Conservation (phyloP, 2,329 filamentous ascomycete genomes). For the Graphilbum ipis-grandicollis region DNA sequence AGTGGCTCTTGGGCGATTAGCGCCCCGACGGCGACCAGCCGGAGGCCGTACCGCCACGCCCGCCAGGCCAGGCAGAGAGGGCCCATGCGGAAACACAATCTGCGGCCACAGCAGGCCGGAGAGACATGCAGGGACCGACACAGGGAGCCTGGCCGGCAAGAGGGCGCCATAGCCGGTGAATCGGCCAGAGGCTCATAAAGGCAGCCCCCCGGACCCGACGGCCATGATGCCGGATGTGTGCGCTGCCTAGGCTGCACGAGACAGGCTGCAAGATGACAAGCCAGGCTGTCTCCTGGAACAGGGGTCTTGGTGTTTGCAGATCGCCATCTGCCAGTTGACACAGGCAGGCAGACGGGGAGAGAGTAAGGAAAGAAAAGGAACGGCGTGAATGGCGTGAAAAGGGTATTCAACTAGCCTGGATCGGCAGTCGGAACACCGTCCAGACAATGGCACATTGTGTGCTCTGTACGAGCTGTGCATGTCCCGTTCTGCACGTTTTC, state of each 20-base stretch:
- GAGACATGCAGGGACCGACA: not conserved
- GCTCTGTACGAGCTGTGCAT: too few species aligned
- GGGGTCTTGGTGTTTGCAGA: too few species aligned
- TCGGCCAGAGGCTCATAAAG: too few species aligned
- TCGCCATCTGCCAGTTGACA: too few species aligned
- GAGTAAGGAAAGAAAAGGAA: not conserved
- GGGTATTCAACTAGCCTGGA: not conserved
- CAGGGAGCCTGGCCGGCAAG: not conserved
- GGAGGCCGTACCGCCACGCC: slow-evolving; percentile 6
- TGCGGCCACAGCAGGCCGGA: not conserved
- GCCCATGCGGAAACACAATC: slow-evolving; percentile 1
- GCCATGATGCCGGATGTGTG: too few species aligned
- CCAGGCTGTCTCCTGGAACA: too few species aligned
- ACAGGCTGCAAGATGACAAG: not conserved
- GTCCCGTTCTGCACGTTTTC: too few species aligned
- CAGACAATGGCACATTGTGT: too few species aligned
- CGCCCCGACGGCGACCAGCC: slow-evolving; percentile 5
- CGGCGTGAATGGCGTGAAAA: not conserved
- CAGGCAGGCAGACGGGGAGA: not conserved
- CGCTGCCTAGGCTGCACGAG: too few species aligned
- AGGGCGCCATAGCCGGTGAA: too few species aligned
- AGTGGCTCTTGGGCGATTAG: not conserved
- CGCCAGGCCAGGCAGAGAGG: slow-evolving; percentile 1
- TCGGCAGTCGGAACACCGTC: too few species aligned
- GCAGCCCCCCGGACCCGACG: too few species aligned